These are phyloP conservation scores for Plenodomus lindquistii DNA, from an alignment of 2,329 filamentous ascomycete genomes.

Conservation along the genomic window DNA sequence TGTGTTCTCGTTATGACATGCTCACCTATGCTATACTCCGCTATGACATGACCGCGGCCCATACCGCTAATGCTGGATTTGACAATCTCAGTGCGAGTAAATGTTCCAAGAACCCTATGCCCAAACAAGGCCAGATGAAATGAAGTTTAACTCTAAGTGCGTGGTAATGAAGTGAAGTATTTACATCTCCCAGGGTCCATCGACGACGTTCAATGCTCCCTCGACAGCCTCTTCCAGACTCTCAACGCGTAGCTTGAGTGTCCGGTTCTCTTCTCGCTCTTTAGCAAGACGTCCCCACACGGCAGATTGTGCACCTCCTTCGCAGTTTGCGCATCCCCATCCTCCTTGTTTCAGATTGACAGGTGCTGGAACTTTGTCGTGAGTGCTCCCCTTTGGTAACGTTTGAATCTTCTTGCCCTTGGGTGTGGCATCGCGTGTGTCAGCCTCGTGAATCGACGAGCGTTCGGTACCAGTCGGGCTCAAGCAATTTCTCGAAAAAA, in stretches of 20 bases:
- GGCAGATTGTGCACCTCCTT: conserved; percentile 43
- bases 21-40: conserved; percentile 1
- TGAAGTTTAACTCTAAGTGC: background rate
- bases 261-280: conserved; percentile 60
- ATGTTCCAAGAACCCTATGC: background rate
- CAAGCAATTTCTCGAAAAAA: conserved; percentile 45
- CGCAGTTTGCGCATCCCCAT: conserved; percentile 42
- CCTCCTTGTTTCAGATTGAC: conserved; percentile 27
- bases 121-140: background rate
- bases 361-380: conserved; percentile 49
- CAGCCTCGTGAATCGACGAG: conserved; percentile 42
- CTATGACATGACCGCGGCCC: background rate
- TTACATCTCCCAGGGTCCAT: conserved; percentile 35
- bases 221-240: conserved; percentile 61
- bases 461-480: conserved; percentile 39
- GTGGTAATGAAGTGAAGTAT: conserved; percentile 5
- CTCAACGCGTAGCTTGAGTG: conserved; percentile 56
- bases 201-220: conserved; percentile 59
- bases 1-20: background rate
- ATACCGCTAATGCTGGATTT: conserved; percentile 1
- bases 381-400: conserved; percentile 30
- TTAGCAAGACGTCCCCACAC: conserved; percentile 58
- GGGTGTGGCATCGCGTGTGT: conserved; percentile 34
- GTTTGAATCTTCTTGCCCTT: conserved; percentile 39
- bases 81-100: background rate